Percentiles rank a stretch among this genome's conserved stretches.
Evolutionary conservation across 176 grass and related monocot species (phyloP).

Genomic region (Puya raimondii): DNA sequence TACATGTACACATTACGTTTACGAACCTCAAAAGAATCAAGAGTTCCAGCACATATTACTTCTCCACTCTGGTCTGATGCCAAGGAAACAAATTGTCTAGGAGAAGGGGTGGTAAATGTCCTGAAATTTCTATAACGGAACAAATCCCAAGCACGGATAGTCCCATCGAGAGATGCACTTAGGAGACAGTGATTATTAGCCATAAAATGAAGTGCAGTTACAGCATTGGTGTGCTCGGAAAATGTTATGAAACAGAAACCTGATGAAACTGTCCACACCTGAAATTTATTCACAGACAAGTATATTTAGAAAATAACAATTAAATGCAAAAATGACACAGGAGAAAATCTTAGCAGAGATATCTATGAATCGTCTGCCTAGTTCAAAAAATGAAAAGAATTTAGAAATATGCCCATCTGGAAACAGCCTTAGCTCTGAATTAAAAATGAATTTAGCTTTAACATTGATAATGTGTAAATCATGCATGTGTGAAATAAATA

Average conservation of each 20-base stretch:
- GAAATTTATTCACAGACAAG: slow-evolving; percentile 1
- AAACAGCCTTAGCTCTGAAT: background rate
- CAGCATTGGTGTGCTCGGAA: slow-evolving; percentile 87
- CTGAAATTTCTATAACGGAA: slow-evolving; percentile 94
- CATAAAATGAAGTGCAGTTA: slow-evolving; percentile 93
- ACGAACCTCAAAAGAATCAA: slow-evolving; percentile 95
- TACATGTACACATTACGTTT: background rate
- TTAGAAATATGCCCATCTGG: background rate
- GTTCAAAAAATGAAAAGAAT: background rate
- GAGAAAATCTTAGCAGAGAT: too few relatives aligned
- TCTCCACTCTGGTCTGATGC: slow-evolving; percentile 80
- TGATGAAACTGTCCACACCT: slow-evolving; percentile 93
- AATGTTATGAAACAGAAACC: slow-evolving; percentile 96
- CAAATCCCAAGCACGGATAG: slow-evolving; percentile 85
- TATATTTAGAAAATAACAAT: background rate
- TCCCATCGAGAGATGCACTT: slow-evolving; percentile 95
- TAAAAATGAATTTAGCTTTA: background rate
- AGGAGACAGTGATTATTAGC: slow-evolving; percentile 87
- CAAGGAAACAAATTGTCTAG: slow-evolving; percentile 91
- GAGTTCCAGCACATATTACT: slow-evolving; percentile 93
- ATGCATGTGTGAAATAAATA: too few relatives aligned
- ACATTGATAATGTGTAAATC: too few relatives aligned
- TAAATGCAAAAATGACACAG: background rate
- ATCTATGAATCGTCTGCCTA: too few relatives aligned
- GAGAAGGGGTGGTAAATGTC: slow-evolving; percentile 80